Percentiles rank a stretch among this genome's conserved stretches.
Conservation (phyloP, 257 asterid species). For the Craterostigma plantagineum region DNA sequence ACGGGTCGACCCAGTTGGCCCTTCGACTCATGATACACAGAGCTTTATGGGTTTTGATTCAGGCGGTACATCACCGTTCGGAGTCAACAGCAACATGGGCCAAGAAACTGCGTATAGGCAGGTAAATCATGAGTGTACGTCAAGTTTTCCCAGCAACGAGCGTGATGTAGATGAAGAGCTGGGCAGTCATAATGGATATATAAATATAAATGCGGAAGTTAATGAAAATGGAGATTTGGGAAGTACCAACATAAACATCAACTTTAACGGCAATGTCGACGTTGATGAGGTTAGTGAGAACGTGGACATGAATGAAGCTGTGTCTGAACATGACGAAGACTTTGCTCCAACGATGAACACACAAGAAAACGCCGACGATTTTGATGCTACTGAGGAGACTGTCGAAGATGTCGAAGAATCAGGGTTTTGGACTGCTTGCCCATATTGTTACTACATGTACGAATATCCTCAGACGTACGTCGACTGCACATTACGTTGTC, state of each 20-base stretch:
- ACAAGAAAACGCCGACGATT: slow-evolving; percentile 10
- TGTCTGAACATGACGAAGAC: slow-evolving; percentile 8
- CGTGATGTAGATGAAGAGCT: no score
- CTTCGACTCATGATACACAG: no score
- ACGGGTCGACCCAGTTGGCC: no score
- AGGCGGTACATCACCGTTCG: slow-evolving; percentile 20
- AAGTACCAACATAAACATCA: no score
- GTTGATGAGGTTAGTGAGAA: no score
- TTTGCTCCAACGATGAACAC: slow-evolving; percentile 9
- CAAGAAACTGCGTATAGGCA: slow-evolving; percentile 16
- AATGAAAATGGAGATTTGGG: no score
- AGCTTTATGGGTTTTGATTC: no score
- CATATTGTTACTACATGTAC: slow-evolving; percentile 75
- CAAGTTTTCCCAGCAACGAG: neutral
- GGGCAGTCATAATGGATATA: no score
- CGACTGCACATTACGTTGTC: slow-evolving; percentile 62
- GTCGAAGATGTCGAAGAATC: slow-evolving; percentile 14
- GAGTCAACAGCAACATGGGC: slow-evolving; percentile 10
- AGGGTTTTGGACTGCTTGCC: slow-evolving; percentile 74
- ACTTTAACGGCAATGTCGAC: no score
- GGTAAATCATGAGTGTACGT: slow-evolving; percentile 10
- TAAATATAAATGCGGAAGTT: no score
- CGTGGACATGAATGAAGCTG: no score
- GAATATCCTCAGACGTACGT: slow-evolving; percentile 49
- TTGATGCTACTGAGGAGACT: slow-evolving; percentile 16